Evolutionary conservation across 352 stramenopile species (phyloP).

Genomic region (Blastocystis sp.): DNA sequence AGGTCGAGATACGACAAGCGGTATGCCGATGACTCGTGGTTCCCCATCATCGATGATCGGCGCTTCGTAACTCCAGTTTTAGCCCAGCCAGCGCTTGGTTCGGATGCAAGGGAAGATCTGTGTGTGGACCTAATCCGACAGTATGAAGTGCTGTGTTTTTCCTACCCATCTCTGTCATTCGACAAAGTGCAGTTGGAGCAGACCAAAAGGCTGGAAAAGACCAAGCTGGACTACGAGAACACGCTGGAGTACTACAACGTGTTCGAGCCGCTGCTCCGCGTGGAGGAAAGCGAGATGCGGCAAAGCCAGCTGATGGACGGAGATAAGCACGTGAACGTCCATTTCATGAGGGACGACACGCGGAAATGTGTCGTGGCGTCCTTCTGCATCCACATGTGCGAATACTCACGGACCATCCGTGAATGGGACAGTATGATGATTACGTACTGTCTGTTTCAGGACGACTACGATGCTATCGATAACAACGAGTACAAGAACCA

Average conservation of each 20-base stretch:
- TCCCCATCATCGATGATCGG: slow-evolving; percentile 93
- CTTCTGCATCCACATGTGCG: slow-evolving; percentile 74
- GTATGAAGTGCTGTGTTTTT: slow-evolving; percentile 89
- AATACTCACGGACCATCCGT: neutral
- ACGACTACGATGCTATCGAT: neutral
- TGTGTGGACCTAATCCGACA: slow-evolving; percentile 77
- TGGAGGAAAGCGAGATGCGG: slow-evolving; percentile 79
- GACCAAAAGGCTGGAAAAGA: slow-evolving; percentile 73
- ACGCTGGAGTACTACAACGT: slow-evolving; percentile 94
- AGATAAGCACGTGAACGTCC: slow-evolving; percentile 61
- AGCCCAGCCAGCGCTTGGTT: slow-evolving; percentile 78
- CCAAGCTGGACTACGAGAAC: slow-evolving; percentile 89
- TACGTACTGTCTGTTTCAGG: slow-evolving; percentile 2
- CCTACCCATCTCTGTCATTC: slow-evolving; percentile 87
- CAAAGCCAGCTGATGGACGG: slow-evolving; percentile 22
- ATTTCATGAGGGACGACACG: slow-evolving; percentile 44
- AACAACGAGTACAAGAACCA: neutral
- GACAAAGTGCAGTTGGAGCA: slow-evolving; percentile 82
- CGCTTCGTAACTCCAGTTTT: slow-evolving; percentile 77
- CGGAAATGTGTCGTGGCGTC: slow-evolving; percentile 75
- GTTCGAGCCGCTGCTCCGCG: slow-evolving; percentile 95
- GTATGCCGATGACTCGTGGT: slow-evolving; percentile 95
- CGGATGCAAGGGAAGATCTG: slow-evolving; percentile 76
- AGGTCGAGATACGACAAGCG: slow-evolving; percentile 95
- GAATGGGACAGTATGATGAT: neutral